These are phyloP conservation scores for Brassica nigra DNA, from an alignment of 345 rosid genomes.

Conservation along the genomic window DNA sequence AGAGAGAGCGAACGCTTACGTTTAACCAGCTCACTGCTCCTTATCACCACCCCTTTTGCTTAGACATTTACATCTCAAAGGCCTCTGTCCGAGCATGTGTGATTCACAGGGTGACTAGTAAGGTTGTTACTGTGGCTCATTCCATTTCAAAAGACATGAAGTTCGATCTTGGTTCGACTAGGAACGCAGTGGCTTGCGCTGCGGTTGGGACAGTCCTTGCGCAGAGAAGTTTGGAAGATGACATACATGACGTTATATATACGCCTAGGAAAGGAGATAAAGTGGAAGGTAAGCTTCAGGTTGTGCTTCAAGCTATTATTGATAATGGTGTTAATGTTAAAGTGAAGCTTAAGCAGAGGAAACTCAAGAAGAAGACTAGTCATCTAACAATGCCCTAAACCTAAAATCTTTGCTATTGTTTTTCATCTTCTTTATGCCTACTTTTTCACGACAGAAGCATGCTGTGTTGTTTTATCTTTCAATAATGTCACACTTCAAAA, in stretches of 20 bases:
- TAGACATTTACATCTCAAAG: slow-evolving; percentile 77
- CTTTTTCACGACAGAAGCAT: background rate
- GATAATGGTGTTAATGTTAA: slow-evolving; percentile 34
- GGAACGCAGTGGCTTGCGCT: slow-evolving; percentile 66
- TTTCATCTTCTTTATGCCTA: background rate
- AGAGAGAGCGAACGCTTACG: slow-evolving; percentile 64
- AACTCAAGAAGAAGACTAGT: slow-evolving; percentile 41
- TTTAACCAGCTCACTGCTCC: slow-evolving; percentile 89
- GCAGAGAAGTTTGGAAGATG: slow-evolving; percentile 77
- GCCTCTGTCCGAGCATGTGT: slow-evolving; percentile 86
- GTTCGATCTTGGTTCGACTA: slow-evolving; percentile 72
- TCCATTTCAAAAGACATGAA: slow-evolving; percentile 89
- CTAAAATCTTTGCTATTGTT: background rate
- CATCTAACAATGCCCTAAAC: slow-evolving; percentile 13
- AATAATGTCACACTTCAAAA: background rate
- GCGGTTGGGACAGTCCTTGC: slow-evolving; percentile 77
- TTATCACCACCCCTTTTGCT: slow-evolving; percentile 83
- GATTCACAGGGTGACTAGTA: slow-evolving; percentile 79
- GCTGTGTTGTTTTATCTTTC: background rate
- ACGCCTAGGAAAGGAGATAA: slow-evolving; percentile 83
- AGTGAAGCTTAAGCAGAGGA: slow-evolving; percentile 51
- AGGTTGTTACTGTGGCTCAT: slow-evolving; percentile 86
- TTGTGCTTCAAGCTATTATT: slow-evolving; percentile 74
- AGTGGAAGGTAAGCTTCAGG: slow-evolving; percentile 75
- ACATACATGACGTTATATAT: slow-evolving; percentile 67